phyloP scores from a whole-genome alignment of 805 yeast species.

The Sugiyamaella americana region DNA sequence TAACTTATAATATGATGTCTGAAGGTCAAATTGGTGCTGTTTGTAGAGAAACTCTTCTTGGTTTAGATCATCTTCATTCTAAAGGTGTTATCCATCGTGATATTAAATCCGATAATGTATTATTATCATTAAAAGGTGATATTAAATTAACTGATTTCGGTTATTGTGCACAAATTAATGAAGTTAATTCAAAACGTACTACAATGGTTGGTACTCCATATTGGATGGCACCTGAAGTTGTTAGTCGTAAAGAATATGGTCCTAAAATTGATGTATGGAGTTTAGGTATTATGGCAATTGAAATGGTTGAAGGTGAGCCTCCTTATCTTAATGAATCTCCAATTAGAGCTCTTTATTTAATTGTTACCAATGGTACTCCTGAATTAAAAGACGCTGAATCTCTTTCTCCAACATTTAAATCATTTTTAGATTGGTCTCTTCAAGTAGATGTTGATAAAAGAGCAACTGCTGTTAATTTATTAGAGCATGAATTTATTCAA shows the following conservation, averaged over 20 bases:
- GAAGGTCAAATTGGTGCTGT: constrained; percentile 91
- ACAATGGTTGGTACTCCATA: constrained; percentile 87
- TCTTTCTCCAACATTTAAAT: constrained; percentile 69
- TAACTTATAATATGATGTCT: constrained; percentile 74
- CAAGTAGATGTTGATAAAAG: constrained; percentile 92
- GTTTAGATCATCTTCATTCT: constrained; percentile 84
- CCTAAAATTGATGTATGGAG: constrained; percentile 83
- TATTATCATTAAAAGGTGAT: constrained; percentile 72
- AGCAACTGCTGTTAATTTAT: constrained; percentile 82
- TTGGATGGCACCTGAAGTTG: constrained; percentile 91
- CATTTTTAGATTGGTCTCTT: constrained; percentile 81
- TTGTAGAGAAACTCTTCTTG: constrained; percentile 84
- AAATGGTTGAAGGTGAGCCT: constrained; percentile 83
- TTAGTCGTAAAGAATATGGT: constrained; percentile 71
- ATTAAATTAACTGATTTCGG: constrained; percentile 95
- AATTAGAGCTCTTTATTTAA: constrained; percentile 64
- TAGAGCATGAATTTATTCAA: constrained; percentile 58
- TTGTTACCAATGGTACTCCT: constrained; percentile 79
- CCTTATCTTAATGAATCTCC: constrained; percentile 80
- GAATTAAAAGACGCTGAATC: constrained; percentile 62
- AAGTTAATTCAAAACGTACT: constrained; percentile 64
- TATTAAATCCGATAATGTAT: constrained; percentile 91
- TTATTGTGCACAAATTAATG: constrained; percentile 75
- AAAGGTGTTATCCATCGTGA: constrained; percentile 95
- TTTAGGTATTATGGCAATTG: constrained; percentile 78